Evolutionary conservation across 129 eudicot genomes (phyloP).

Genomic region (Ambrosia artemisiifolia): DNA sequence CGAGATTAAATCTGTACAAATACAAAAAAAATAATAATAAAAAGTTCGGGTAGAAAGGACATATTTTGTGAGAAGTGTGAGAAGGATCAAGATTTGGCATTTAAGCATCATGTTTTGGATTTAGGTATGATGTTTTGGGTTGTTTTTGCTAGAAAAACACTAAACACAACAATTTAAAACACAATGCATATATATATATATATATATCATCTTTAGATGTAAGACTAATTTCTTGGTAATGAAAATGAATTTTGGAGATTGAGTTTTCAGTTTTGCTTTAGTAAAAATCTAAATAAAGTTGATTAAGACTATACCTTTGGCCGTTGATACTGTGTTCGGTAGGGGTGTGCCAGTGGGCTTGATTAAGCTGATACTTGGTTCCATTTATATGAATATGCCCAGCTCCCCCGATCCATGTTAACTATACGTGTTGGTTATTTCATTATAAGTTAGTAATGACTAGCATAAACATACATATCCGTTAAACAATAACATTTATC

Average conservation of each 20-base stretch:
- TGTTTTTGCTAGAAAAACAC: no score
- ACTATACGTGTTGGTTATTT: constrained; percentile 17
- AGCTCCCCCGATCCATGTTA: constrained; percentile 38
- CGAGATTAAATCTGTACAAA: constrained; percentile 40
- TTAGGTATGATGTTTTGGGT: no score
- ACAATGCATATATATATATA: no score
- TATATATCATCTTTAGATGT: no score
- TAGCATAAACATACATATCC: neutral
- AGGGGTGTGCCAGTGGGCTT: constrained; percentile 64
- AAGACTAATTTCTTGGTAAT: no score
- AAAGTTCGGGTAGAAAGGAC: no score
- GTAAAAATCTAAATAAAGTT: neutral
- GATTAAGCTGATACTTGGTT: constrained; percentile 37
- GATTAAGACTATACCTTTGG: constrained; percentile 46
- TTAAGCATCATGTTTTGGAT: no score
- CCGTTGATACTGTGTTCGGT: constrained; percentile 63
- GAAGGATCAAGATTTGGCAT: no score
- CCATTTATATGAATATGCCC: constrained; percentile 52
- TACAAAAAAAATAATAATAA: neutral
- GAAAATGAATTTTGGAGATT: neutral
- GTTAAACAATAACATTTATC: neutral
- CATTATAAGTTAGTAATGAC: neutral
- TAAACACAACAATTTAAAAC: no score
- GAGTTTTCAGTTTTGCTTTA: neutral
- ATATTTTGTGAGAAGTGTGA: no score